Evolutionary conservation across 106 monocot genomes (phyloP), one percentile per base, ranked within the genome.

Genomic region (Alisma plantagoaquatica): DNA sequence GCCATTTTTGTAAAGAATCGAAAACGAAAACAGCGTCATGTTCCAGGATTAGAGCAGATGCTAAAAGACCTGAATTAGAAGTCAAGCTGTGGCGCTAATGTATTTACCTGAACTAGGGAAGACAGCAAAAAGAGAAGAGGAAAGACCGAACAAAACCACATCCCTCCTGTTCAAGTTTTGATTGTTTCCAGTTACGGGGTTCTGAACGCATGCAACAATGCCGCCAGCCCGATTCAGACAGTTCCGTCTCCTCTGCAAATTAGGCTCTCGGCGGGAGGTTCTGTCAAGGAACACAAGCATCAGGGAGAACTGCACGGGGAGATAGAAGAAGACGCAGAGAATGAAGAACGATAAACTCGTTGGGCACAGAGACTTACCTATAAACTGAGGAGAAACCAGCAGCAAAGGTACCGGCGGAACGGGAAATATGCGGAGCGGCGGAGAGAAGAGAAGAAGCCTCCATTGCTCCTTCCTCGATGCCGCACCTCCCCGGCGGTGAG

Each of bases 91-190:
- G 24, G 18, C 15, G 0, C 38, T 4, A 42, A 63, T 42, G 4
- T 28, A 45, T 30, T 16, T 8, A 85, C 73, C 76, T 49, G 56
- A 29, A 52, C 48, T 50, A 17, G 75, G 66, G 41, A 80, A 43
- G 20, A 80, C 7, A 56, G 70, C 41, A 41, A 49, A 51, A 17
- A 61, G 53, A 19, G 76, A 64, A 31, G 66, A 64, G 22, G 58
- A 73, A 31, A 80, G 38, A 3, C 76, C 67, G 17, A 64, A 44
- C 27, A 77, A 48, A 14, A 70, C 20, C 20, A 86, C 55, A 59
- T 71, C 73, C 66, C 80, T 70, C 52, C 71, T 85, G 23, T 41
- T 46, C 29, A 66, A 60, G 47, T 46, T 47, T n/a, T n/a, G n/a
- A n/a, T n/a, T n/a, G n/a, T n/a, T n/a, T n/a, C n/a, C n/a, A n/a